Conservation (phyloP, 345 rosid genomes). For the Syzygium aqueum region DNA sequence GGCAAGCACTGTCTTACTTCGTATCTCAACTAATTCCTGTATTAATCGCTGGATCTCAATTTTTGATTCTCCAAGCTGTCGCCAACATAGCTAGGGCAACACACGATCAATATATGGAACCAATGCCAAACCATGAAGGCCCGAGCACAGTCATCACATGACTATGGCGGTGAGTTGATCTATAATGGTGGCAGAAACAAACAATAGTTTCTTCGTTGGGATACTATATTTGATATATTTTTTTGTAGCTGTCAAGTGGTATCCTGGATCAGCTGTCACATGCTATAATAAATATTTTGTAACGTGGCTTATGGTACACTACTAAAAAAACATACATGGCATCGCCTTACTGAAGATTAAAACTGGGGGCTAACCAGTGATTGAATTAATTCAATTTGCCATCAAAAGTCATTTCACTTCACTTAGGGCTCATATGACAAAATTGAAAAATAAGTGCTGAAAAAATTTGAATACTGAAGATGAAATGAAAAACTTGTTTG, state of each 20-base stretch:
- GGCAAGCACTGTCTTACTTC: background rate
- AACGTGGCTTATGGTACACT: background rate
- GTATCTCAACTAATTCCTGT: background rate
- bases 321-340: background rate
- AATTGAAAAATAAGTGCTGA: too few relatives aligned
- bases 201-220: background rate
- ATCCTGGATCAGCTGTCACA: background rate
- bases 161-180: background rate
- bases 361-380: too few relatives aligned
- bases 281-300: background rate
- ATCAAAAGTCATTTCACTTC: too few relatives aligned
- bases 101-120: background rate
- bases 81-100: background rate
- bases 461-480: too few relatives aligned
- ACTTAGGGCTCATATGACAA: too few relatives aligned
- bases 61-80: background rate
- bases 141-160: background rate
- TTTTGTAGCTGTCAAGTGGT: background rate
- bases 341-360: too few relatives aligned
- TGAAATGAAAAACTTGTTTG: too few relatives aligned
- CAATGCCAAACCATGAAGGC: background rate
- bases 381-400: too few relatives aligned
- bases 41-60: background rate
- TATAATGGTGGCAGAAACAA: background rate
- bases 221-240: background rate